Conservation (phyloP, 1,284 basidiomycete genomes). For the Ganoderma resinaceum region DNA sequence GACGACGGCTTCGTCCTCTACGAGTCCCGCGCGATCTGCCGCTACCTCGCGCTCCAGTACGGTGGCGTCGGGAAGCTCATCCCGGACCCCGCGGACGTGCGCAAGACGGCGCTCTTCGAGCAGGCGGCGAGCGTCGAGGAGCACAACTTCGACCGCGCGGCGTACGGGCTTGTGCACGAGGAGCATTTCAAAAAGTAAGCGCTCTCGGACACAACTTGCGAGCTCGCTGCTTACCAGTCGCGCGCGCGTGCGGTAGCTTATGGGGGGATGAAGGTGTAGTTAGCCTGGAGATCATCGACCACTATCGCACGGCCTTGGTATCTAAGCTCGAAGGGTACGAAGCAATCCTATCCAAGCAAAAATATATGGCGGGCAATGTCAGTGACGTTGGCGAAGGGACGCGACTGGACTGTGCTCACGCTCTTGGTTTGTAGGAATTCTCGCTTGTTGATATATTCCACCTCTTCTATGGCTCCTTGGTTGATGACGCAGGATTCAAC, state of each 20-base stretch:
- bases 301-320: slow-evolving; percentile 35
- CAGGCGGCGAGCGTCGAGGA: slow-evolving; percentile 62
- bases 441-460: slow-evolving; percentile 63
- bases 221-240: not conserved
- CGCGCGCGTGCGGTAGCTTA: not conserved
- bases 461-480: slow-evolving; percentile 49
- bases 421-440: slow-evolving; percentile 39
- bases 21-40: slow-evolving; percentile 60
- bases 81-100: slow-evolving; percentile 38
- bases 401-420: slow-evolving; percentile 31
- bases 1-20: slow-evolving; percentile 54
- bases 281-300: slow-evolving; percentile 25
- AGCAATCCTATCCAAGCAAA: slow-evolving; percentile 49
- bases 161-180: slow-evolving; percentile 48
- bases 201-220: not conserved
- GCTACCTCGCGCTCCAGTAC: slow-evolving; percentile 56
- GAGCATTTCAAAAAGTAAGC: slow-evolving; percentile 54
- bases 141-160: slow-evolving; percentile 57
- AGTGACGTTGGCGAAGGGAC: slow-evolving; percentile 21
- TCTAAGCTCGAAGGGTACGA: slow-evolving; percentile 54
- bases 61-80: slow-evolving; percentile 44
- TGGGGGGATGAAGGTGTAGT: slow-evolving; percentile 10
- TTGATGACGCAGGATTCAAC: slow-evolving; percentile 32
- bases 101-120: slow-evolving; percentile 56
- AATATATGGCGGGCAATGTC: slow-evolving; percentile 56